Evolutionary conservation across 2,329 filamentous ascomycete species (phyloP), one percentile per base, ranked within the genome.

Genomic region (Hirsutella thompsonii): DNA sequence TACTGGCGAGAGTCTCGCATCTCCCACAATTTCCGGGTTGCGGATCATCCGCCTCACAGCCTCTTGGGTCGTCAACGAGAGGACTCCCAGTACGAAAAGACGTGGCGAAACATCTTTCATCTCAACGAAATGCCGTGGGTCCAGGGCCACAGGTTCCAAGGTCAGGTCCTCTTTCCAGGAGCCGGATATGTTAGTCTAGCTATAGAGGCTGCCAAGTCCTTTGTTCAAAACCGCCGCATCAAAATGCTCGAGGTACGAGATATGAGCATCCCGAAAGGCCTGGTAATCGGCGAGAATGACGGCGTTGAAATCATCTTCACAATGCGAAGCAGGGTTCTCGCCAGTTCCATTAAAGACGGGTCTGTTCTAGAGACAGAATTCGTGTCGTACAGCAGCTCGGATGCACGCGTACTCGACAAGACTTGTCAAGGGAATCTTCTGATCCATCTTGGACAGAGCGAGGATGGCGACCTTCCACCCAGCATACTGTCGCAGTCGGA

Each of bases 151-250:
- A 47, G 0, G 36, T 54, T 42, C 41, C 56, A 45, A 5, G 43
- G 40, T 0, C 35, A 47, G 19, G 40, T 46, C n/a, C 45, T 68
- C 1, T 64, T 63, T 38, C 64, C 66, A 0, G 53, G 40, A 3
- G 58, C 63, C 2, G 60, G 52, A 0, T 67, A 62, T 41, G 21
- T 64, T 1, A 48, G 52, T 10, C 62, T 65, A 51, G 59, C 54
- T 2, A 16, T 44, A 13, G 44, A 46, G 30, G 37, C 40, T 8
- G 30, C 40, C 29, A 41, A 38, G 28, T 35, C 40, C 3, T 28
- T 41, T 18, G 35, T 38, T 16, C 28, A 41, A 36, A 11, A n/a
- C 8, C 30, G 20, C 14, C 19, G 19, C 9, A 11, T 39, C 37
- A 19, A 20, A 14, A 18, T 23, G 30, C 19, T 39, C 1, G 37